Base-by-base conservation (phyloP, 164 flowering plant species). In the Stephania yunnanensis region DNA sequence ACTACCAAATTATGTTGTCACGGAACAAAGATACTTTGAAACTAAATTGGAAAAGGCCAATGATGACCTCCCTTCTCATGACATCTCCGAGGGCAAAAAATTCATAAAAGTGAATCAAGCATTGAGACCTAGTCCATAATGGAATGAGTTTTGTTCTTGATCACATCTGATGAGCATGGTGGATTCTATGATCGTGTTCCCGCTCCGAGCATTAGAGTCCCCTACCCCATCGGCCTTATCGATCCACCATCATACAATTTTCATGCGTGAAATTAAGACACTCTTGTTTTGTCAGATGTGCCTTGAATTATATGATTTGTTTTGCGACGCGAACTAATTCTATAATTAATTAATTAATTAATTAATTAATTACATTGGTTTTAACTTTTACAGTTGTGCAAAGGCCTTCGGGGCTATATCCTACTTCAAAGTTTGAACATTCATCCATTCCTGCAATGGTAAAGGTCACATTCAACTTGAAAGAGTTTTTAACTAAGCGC, bases 361-460 rank as follows among this genome's bases (percentile, higher is more conserved):
- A n/a, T n/a, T n/a, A n/a, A n/a, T n/a, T n/a, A n/a, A n/a, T n/a
- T n/a, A n/a, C n/a, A n/a, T n/a, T n/a, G n/a, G n/a, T n/a, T n/a
- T n/a, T n/a, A n/a, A n/a, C n/a, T 36, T 29, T 71, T 81, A 79
- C 87, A 91, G 98, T 93, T 83, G 63, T 93, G 69, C 98, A 93
- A 73, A 81, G 85, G 71, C 92, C 98, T 12, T 70, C 84, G 10
- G 97, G 98, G 71, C 98, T 97, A 70, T 71, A 82, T 73, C 87
- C 92, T 0, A 78, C 92, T 3, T 92, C 97, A 5, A 83, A 90
- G 75, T 92, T 80, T 70, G 97, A 92, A 81, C 98, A 94, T 81
- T 94, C 97, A 1, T 94, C 98, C 19, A 92, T 94, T 53, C 84
- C 97, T 13, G 97, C 97, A 31, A 94, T 95, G 5, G 86, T 94